Evolutionary conservation across 768 basidiomycete genomes (phyloP).

Genomic region (Ramaria sp.): DNA sequence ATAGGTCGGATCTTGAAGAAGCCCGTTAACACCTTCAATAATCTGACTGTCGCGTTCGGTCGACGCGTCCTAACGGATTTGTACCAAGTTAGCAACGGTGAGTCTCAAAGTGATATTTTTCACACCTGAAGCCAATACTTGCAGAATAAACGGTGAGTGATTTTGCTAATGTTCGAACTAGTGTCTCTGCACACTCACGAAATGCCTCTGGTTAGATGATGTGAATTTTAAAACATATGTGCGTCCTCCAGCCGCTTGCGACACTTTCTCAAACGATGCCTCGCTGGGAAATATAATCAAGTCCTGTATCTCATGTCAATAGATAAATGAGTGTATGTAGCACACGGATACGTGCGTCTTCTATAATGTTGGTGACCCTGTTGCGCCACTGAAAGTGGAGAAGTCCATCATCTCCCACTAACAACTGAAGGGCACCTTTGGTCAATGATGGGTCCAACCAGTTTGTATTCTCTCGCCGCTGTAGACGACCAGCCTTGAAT

Average conservation of each 20-base stretch:
- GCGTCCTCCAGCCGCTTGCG: conserved; percentile 53
- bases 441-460: conserved; percentile 53
- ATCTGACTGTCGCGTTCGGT: conserved; percentile 61
- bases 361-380: conserved; percentile 43
- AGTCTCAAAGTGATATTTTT: not conserved
- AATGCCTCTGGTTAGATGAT: conserved; percentile 81
- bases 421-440: conserved; percentile 65
- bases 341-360: conserved; percentile 38
- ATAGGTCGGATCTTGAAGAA: conserved; percentile 56
- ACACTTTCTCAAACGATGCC: conserved; percentile 68
- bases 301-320: conserved; percentile 37
- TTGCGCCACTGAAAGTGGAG: conserved; percentile 78
- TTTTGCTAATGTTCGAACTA: not conserved
- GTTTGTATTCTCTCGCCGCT: conserved; percentile 55
- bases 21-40: conserved; percentile 55
- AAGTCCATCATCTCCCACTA: conserved; percentile 62
- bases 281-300: conserved; percentile 82
- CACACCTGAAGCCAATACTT: conserved; percentile 85
- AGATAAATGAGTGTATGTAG: not conserved
- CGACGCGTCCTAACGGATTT: conserved; percentile 48
- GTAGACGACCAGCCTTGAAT: conserved; percentile 66
- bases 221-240: conserved; percentile 87
- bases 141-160: conserved; percentile 9
- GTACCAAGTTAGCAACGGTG: not conserved
- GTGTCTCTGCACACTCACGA: conserved; percentile 41